Evolutionary conservation across 1,284 basidiomycete species (phyloP), one percentile per base, ranked within the genome.

Genomic region (Austroboletus rostrupii): DNA sequence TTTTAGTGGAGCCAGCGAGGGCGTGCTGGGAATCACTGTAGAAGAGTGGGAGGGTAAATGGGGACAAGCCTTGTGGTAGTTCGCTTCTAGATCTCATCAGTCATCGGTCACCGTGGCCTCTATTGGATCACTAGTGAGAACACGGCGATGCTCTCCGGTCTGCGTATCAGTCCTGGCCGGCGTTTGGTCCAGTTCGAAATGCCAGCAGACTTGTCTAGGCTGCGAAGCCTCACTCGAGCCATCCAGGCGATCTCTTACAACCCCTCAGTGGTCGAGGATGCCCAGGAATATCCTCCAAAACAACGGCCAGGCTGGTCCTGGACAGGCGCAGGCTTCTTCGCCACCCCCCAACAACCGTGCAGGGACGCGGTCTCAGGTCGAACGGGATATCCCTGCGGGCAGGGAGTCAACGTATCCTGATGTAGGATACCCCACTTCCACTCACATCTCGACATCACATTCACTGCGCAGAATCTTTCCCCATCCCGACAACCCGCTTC

Each of bases 1-100:
- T 12, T 61, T 69, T 3, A 50, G 65, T 9, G 63, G 61, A 3
- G 53, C 55, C 16, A 45, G 56, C 2, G 53, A 51, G 16, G 53
- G 28, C 16, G 64, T 70, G 20, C n/a, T 69, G 43, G 67, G 67
- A n/a, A 64, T 66, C 40, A 66, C 65, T 4, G 32, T 69, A 9
- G 54, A 57, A 23, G 60, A 69, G 43, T 66, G 68, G 67, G 58
- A 67, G 41, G 47, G 40, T 9, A 53, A 38, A 43, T 57, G 47
- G 49, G 48, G 20, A 31, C 28, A 9, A n/a, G 16, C 21, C n/a
- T 26, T 2, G 23, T 23, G 14, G 31, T 11, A 37, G 35, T 20
- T 17, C n/a, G 13, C n/a, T 23, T 23, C 5, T 5, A 7, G 7
- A 5, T 23, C 23, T 23, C 23, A 23, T 23, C 7, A 23, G 23